Evolutionary conservation across 2,329 filamentous ascomycete species (phyloP).

Genomic region (Fusarium scirpi): DNA sequence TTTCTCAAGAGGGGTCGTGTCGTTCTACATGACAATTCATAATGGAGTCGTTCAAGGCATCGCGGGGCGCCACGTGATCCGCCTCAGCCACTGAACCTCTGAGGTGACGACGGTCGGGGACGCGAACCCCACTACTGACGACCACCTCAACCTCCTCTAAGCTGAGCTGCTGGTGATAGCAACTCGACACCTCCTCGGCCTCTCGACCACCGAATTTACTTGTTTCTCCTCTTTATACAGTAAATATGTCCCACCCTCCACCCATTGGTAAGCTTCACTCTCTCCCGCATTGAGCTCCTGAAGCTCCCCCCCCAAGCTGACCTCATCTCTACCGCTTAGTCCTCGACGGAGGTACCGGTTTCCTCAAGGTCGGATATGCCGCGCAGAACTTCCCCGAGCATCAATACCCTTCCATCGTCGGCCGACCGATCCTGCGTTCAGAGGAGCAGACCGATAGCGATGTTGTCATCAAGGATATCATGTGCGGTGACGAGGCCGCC

Average conservation of each 20-base stretch:
- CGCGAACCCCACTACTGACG: conserved; percentile 53
- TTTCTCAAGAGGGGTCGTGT: conserved; percentile 14
- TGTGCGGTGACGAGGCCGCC: conserved; percentile 98
- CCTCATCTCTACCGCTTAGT: conserved; percentile 65
- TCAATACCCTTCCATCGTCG: conserved; percentile 98
- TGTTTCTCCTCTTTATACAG: conserved; percentile 37
- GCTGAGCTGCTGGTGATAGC: conserved; percentile 44
- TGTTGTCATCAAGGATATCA: conserved; percentile 92
- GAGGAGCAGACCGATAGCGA: conserved; percentile 79
- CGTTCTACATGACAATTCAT: conserved; percentile 15
- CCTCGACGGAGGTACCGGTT: conserved; percentile 99
- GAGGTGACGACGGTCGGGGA: conserved; percentile 54
- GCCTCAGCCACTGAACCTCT: conserved; percentile 49
- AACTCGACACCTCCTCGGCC: conserved; percentile 41
- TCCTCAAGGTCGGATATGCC: conserved; percentile 99
- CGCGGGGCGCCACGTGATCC: conserved; percentile 54
- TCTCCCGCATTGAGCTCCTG: conserved; percentile 26
- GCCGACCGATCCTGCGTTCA: conserved; percentile 94
- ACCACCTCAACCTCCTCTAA: conserved; percentile 48
- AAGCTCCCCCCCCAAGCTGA: conserved; percentile 40
- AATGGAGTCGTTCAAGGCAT: conserved; percentile 13
- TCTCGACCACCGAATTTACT: conserved; percentile 28
- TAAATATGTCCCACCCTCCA: conserved; percentile 63
- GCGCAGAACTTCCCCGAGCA: conserved; percentile 99
- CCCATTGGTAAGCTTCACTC: conserved; percentile 63